A percentile compares a stretch with the other conserved stretches of the same genome.
These are phyloP conservation scores for Aegilops speltoides DNA, from an alignment of 176 grass and related monocot species.

Conservation along the genomic window DNA sequence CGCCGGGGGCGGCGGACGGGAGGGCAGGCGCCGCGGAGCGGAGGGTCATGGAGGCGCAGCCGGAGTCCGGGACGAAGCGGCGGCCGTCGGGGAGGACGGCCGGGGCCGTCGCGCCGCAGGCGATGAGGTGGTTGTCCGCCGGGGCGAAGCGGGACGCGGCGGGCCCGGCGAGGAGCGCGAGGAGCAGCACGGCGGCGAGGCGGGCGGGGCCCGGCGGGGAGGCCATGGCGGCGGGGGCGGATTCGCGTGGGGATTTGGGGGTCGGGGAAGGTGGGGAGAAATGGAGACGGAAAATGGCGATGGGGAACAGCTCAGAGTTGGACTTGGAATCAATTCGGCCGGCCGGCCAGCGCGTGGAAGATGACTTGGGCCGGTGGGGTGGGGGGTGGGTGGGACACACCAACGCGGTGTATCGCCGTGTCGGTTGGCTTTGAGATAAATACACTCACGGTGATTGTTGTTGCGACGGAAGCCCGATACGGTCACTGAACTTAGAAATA, in stretches of 20 bases:
- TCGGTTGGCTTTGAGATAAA: too few species aligned
- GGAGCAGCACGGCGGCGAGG: constrained; percentile 34
- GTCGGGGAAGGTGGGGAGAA: background rate
- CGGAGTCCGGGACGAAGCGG: constrained; percentile 67
- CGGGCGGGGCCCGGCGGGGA: constrained; percentile 18
- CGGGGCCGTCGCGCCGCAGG: constrained; percentile 58
- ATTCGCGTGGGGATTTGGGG: constrained; percentile 26
- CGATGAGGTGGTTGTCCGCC: constrained; percentile 76
- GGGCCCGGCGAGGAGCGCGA: constrained; percentile 26
- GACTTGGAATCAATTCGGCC: constrained; percentile 25
- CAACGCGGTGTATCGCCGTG: too few species aligned
- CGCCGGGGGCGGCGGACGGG: constrained; percentile 9
- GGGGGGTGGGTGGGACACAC: too few species aligned
- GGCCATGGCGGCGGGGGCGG: constrained; percentile 45
- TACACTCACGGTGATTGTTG: too few species aligned
- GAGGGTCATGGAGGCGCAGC: constrained; percentile 41
- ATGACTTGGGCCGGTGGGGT: background rate
- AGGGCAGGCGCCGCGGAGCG: constrained; percentile 39
- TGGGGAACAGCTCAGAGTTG: constrained; percentile 19
- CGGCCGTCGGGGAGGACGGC: constrained; percentile 61
- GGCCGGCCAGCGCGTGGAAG: background rate
- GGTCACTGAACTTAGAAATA: too few species aligned
- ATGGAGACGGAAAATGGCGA: constrained; percentile 19
- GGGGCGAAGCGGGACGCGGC: constrained; percentile 53
- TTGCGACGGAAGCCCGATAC: too few species aligned